Conservation (phyloP, 2,329 filamentous ascomycete species). For the Penicillium sp. region DNA sequence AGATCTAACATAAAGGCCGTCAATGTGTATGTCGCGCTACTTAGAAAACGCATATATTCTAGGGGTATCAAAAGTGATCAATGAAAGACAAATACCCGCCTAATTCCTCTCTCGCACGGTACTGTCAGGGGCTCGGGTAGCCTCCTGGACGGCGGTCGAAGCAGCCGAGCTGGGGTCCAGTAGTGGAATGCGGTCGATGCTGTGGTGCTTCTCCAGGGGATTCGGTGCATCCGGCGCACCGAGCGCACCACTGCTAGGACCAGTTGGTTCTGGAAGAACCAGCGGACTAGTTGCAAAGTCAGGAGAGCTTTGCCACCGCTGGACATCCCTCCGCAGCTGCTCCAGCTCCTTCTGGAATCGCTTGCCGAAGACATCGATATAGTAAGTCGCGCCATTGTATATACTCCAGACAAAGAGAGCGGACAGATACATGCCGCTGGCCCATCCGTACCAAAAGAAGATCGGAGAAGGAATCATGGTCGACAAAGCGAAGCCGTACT, state of each 20-base stretch:
- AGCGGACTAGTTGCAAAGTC: constrained; percentile 31
- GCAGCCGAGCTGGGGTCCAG: constrained; percentile 28
- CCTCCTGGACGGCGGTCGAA: constrained; percentile 22
- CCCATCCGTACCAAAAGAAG: constrained; percentile 87
- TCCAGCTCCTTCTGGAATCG: constrained; percentile 96
- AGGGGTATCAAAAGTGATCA: constrained; percentile 16
- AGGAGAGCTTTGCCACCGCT: constrained; percentile 67
- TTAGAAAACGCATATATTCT: background rate
- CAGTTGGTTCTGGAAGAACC: constrained; percentile 22
- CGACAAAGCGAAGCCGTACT: constrained; percentile 82
- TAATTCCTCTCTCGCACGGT: constrained; percentile 26
- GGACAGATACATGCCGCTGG: constrained; percentile 70
- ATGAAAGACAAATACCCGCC: constrained; percentile 7
- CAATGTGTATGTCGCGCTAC: background rate
- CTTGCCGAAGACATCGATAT: constrained; percentile 96
- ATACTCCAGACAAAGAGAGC: constrained; percentile 90
- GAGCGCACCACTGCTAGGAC: constrained; percentile 18
- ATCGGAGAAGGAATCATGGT: constrained; percentile 93
- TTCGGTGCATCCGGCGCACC: constrained; percentile 16
- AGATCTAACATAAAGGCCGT: background rate
- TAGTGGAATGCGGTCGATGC: constrained; percentile 36
- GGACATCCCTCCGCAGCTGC: constrained; percentile 78
- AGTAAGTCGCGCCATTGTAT: constrained; percentile 95
- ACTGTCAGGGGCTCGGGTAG: constrained; percentile 6
- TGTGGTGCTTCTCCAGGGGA: constrained; percentile 19